These are phyloP conservation scores for Botryotinia calthae DNA, from an alignment of 2,329 filamentous ascomycete species.

Conservation along the genomic window DNA sequence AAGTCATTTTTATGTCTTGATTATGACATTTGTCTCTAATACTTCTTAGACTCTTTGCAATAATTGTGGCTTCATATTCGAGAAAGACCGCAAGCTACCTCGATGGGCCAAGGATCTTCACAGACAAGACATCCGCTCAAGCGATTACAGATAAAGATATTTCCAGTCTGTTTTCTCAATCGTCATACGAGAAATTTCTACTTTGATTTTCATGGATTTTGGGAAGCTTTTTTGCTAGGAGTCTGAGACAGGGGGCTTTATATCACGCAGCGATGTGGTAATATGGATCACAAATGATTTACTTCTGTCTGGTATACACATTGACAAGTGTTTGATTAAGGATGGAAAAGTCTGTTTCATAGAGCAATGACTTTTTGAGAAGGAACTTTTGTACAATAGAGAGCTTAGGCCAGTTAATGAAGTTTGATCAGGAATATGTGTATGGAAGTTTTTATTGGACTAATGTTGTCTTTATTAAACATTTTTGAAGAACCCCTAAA, in stretches of 20 bases:
- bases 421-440: conserved; percentile 7
- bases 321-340: conserved; percentile 18
- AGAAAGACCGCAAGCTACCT: conserved; percentile 80
- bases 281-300: conserved; percentile 19
- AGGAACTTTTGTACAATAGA: conserved; percentile 22
- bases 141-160: conserved; percentile 36
- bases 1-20: conserved; percentile 42
- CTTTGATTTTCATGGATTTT: conserved; percentile 24
- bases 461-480: not conserved
- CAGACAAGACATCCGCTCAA: conserved; percentile 35
- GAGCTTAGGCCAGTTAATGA: conserved; percentile 20
- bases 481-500: not conserved
- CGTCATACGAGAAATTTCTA: conserved; percentile 21
- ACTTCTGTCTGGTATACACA: not conserved
- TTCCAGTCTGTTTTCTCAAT: not conserved
- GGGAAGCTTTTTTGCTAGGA: conserved; percentile 10
- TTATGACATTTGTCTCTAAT: conserved; percentile 28
- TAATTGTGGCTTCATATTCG: conserved; percentile 87
- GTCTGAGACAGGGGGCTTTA: conserved; percentile 18
- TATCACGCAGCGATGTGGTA: conserved; percentile 24
- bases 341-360: conserved; percentile 16
- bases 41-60: conserved; percentile 69
- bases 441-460: not conserved
- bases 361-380: not conserved
- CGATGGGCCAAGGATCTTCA: conserved; percentile 73